Evolutionary conservation across 192 early-diverging fungal species (phyloP), one percentile per base, ranked within the genome.

Genomic region (Backusella tuberculispora): DNA sequence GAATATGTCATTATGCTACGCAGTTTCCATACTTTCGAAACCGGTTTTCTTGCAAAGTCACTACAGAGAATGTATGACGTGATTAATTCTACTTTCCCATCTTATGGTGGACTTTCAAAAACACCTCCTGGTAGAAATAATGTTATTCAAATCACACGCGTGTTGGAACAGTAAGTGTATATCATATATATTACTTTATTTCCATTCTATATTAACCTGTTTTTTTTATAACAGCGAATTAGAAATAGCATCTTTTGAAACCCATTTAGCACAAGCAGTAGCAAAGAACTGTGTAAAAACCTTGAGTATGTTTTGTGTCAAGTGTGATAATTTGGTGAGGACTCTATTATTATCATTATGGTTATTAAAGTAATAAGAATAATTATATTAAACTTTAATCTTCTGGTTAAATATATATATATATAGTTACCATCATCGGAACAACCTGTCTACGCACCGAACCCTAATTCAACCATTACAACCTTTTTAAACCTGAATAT

Each of bases 181-280:
- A 26, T 37, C 4, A 26, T n/a, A 24, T 26, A 9, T 21, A n/a
- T 14, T 48, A 26, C n/a, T 21, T 34, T 34, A 75, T 63, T n/a
- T 26, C 46, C 10, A 7, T 9, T 13, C 3, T 14, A 53, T 15
- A 50, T 79, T 5, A 38, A 13, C n/a, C 26, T 40, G 68, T 73
- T n/a, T 63, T 4, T 56, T 76, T 17, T 66, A 0, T 34, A 34
- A 1, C 29, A 91, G 89, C 56, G 91, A 93, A 74, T 73, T 93
- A 37, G 88, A 92, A 44, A 82, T 79, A 29, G 88, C 85, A 3
- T 90, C 89, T 71, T 90, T 93, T 76, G 91, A 92, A 72, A 65
- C 78, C 5, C 68, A 80, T 15, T 71, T 93, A 14, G 24, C 88
- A 12, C 76, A 84, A 66, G 56, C 78, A 14, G 82, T 92, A 0